Evolutionary conservation across 2,329 filamentous ascomycete species (phyloP), one percentile per base, ranked within the genome.

Genomic region (Chaetomiaceae sp.): DNA sequence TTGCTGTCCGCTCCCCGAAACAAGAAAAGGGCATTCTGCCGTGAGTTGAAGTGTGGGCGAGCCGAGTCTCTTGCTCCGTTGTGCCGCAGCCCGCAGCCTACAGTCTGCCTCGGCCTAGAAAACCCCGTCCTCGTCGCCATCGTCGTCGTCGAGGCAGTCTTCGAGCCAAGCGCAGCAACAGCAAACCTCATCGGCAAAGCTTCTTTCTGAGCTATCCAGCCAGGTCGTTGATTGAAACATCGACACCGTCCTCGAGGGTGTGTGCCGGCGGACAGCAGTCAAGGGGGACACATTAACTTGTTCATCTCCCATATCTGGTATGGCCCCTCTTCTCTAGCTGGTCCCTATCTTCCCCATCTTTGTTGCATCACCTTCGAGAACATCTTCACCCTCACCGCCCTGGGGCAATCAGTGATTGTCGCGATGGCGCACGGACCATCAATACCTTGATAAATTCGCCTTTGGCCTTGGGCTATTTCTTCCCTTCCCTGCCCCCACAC

Each of bases 241-340:
- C 63, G 59, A 59, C 61, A 61, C 63, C 60, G 55, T 54, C 46
- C 34, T 60, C 57, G 55, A 60, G 63, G 50, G 46, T 52, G 54
- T 45, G 53, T 54, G 58, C 50, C 39, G 46, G 43, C 53, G 66
- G 66, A 66, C 70, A 70, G 64, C 56, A 57, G 60, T 67, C 72
- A 71, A 74, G 75, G 89, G 89, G 87, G 90, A 95, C 86, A 90
- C 90, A 95, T 96, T 96, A 72, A 85, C 70, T 96, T 95, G 90
- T 95, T 89, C 76, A 87, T 95, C 90, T 95, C 89, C 87, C 81
- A 73, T 80, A 79, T 70, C 80, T 75, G 79, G 81, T 85, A 83
- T 70, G 77, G 52, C 47, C 48, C 51, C 40, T 19, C 17, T 37
- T 44, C 13, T 21, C 16, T 1, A 23, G 12, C 17, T 12, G 25